These are phyloP conservation scores for Saccharomyces kudriavzevii DNA, from an alignment of 805 yeast species.

Conservation along the genomic window DNA sequence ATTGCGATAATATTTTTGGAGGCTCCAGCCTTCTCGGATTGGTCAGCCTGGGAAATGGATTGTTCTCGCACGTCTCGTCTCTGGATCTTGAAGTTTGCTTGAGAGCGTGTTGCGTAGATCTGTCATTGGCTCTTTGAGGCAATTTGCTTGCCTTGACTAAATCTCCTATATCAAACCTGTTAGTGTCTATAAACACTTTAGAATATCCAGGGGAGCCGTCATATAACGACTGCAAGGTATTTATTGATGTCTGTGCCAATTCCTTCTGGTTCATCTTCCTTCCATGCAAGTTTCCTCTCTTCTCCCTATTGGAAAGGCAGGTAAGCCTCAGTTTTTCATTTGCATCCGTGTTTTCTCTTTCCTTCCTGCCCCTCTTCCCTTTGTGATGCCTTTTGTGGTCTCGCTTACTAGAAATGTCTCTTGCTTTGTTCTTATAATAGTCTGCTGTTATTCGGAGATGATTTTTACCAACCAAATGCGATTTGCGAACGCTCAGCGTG, in stretches of 20 bases:
- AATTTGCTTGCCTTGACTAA: slow-evolving; percentile 13
- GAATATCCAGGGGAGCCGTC: slow-evolving; percentile 28
- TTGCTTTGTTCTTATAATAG: slow-evolving; percentile 49
- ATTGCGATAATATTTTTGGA: slow-evolving; percentile 12
- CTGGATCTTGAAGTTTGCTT: background rate
- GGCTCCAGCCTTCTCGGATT: slow-evolving; percentile 7
- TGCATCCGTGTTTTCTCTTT: slow-evolving; percentile 29
- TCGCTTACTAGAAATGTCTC: background rate
- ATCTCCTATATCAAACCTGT: slow-evolving; percentile 25
- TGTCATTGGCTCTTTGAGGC: slow-evolving; percentile 26
- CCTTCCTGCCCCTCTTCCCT: slow-evolving; percentile 2
- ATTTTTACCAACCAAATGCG: slow-evolving; percentile 70
- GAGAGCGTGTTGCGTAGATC: background rate
- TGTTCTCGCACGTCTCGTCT: slow-evolving; percentile 1
- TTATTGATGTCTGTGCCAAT: slow-evolving; percentile 4
- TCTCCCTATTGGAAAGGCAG: slow-evolving; percentile 16
- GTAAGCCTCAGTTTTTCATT: slow-evolving; percentile 23
- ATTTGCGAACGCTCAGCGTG: slow-evolving; percentile 74
- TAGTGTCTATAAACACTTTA: slow-evolving; percentile 19
- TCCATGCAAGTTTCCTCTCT: slow-evolving; percentile 12
- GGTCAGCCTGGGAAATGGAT: background rate
- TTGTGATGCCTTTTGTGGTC: background rate
- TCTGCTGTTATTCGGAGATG: slow-evolving; percentile 66
- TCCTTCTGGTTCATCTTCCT: slow-evolving; percentile 13
- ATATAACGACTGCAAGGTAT: slow-evolving; percentile 11